These are phyloP conservation scores for Penicillium sp. DNA, from an alignment of 2,329 filamentous ascomycete genomes.

Conservation along the genomic window DNA sequence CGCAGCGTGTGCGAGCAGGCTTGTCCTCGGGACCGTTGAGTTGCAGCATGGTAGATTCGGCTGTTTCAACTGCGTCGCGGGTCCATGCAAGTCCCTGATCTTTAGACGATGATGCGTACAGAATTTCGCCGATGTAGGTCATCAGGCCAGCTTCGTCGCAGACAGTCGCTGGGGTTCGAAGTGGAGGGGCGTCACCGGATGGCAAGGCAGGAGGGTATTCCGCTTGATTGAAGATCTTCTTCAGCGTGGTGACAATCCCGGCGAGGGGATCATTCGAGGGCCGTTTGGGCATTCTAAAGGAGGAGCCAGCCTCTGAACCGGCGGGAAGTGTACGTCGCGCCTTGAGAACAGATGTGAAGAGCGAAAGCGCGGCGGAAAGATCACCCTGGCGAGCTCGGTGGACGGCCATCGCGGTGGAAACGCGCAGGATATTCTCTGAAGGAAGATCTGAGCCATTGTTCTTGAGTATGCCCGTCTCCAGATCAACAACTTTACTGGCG, in stretches of 20 bases:
- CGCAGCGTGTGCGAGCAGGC: slow-evolving; percentile 57
- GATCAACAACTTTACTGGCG: slow-evolving; percentile 50
- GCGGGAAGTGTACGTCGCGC: slow-evolving; percentile 59
- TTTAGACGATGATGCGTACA: slow-evolving; percentile 62
- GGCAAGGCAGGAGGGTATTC: slow-evolving; percentile 64
- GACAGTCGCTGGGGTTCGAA: slow-evolving; percentile 57
- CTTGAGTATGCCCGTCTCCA: slow-evolving; percentile 58
- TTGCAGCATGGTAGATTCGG: slow-evolving; percentile 57
- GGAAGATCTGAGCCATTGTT: slow-evolving; percentile 50
- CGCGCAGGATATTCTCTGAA: slow-evolving; percentile 67
- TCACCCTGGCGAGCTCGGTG: slow-evolving; percentile 68
- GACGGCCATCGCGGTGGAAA: slow-evolving; percentile 70
- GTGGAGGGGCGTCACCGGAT: slow-evolving; percentile 63
- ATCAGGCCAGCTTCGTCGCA: slow-evolving; percentile 84
- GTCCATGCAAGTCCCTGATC: slow-evolving; percentile 84
- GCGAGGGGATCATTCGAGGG: slow-evolving; percentile 24
- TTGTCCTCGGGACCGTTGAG: slow-evolving; percentile 25
- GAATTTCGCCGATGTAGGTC: slow-evolving; percentile 88
- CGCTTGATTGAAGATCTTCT: slow-evolving; percentile 47
- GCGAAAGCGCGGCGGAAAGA: slow-evolving; percentile 65
- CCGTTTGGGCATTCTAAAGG: slow-evolving; percentile 18
- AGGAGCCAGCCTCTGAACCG: slow-evolving; percentile 19
- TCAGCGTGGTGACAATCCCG: slow-evolving; percentile 35
- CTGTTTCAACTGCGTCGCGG: slow-evolving; percentile 73
- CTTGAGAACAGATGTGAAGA: slow-evolving; percentile 77